Conservation (phyloP, 2,329 filamentous ascomycete species). For the Xylaria arbuscula region DNA sequence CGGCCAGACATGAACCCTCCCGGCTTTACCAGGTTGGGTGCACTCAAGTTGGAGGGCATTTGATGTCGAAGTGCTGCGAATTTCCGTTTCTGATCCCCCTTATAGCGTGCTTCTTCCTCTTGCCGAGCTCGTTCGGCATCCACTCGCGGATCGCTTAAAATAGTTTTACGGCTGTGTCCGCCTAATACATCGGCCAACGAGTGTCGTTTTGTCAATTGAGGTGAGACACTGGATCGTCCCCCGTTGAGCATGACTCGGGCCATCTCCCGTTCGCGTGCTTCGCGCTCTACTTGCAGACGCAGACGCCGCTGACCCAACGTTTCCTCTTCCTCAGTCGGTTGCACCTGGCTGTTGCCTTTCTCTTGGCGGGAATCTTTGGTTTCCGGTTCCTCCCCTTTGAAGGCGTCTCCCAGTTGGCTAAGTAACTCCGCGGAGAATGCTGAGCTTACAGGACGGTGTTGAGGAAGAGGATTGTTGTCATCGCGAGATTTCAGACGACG, state of each 20-base stretch:
- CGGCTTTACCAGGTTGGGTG: conserved; percentile 49
- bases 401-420: conserved; percentile 67
- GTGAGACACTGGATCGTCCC: conserved; percentile 51
- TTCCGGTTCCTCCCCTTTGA: conserved; percentile 55
- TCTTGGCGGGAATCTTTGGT: conserved; percentile 47
- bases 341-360: conserved; percentile 48
- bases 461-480: conserved; percentile 59
- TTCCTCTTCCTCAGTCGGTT: conserved; percentile 70
- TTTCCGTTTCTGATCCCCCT: conserved; percentile 59
- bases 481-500: conserved; percentile 71
- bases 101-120: conserved; percentile 56
- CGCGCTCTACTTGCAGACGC: conserved; percentile 75
- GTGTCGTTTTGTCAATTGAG: conserved; percentile 57
- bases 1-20: conserved; percentile 63
- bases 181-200: conserved; percentile 69
- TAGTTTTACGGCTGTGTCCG: conserved; percentile 52
- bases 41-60: conserved; percentile 58
- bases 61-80: conserved; percentile 61
- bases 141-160: conserved; percentile 56
- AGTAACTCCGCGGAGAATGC: conserved; percentile 78
- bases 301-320: conserved; percentile 81
- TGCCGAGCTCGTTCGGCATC: conserved; percentile 56
- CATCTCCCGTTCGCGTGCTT: conserved; percentile 70
- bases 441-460: conserved; percentile 68
- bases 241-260: conserved; percentile 49